Evolutionary conservation across 2,329 filamentous ascomycete genomes (phyloP), one percentile per base, ranked within the genome.

Genomic region (Hypoxylon sp.): DNA sequence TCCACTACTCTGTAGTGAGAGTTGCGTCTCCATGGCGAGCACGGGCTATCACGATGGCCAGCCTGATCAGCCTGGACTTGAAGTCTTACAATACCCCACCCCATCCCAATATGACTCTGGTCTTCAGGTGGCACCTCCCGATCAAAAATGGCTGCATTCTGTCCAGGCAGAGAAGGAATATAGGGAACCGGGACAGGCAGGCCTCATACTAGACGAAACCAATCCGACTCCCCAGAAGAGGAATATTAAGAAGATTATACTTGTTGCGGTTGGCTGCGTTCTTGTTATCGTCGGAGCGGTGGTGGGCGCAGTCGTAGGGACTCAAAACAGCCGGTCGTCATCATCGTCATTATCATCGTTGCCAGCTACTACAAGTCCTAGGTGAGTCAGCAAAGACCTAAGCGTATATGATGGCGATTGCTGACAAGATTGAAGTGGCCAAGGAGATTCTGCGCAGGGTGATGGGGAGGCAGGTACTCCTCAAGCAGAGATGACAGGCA

Each of bases 401-500:
- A 11, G 3, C n/a, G 17, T 19, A 5, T 17, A 14, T 45, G 5
- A n/a, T 17, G 5, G n/a, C 28, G 2, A 32, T 43, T 5, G 10
- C 62, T 65, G 7, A 65, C 50, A 51, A 34, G 25, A 34, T 53
- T 2, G 5, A 55, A 65, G 62, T 34, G 38, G 19, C n/a, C 53
- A 52, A 21, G 53, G 53, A n/a, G 38, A 46, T 30, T 2, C 19
- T 14, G 32, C 9, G 25, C 34, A 51, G 30, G 19, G 36, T 19
- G 41, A 46, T 36, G 14, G 28, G 13, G 14, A 45, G 5, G 13
- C 38, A 9, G 50, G 32, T 2, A 13, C 38, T 34, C 43, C 55
- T 25, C 11, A 30, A n/a, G 62, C 49, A 11, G 32, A 49, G 9
- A 65, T 65, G 62, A 65, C 62, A 6, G 62, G 62, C 14, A 65